Evolutionary conservation across 1,284 basidiomycete genomes (phyloP).

Genomic region (Rhodotorula glutinis): DNA sequence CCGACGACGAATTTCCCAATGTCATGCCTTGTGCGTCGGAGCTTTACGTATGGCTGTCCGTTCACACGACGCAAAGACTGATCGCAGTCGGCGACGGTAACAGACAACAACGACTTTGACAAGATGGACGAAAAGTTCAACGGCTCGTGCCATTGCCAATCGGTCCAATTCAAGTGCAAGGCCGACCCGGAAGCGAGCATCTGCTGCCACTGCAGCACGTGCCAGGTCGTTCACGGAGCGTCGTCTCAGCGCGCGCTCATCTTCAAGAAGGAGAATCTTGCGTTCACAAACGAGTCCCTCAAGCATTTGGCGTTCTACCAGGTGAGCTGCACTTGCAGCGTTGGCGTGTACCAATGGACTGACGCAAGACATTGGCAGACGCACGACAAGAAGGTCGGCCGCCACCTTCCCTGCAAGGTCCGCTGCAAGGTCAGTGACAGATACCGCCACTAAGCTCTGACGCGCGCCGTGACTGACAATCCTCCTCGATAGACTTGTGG

Average conservation of each 20-base stretch:
- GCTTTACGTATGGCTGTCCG: too few relatives aligned
- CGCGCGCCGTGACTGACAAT: too few relatives aligned
- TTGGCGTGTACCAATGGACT: too few relatives aligned
- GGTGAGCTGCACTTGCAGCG: background rate
- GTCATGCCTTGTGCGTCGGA: background rate
- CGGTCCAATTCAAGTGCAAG: constrained; percentile 20
- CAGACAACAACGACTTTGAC: constrained; percentile 13
- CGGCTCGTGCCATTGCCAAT: constrained; percentile 21
- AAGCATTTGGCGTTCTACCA: constrained; percentile 27
- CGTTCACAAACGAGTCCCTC: constrained; percentile 9
- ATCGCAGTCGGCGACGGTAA: too few relatives aligned
- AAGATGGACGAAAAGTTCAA: constrained; percentile 16
- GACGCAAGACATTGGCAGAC: background rate
- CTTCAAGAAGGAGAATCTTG: constrained; percentile 30
- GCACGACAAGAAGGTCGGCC: constrained; percentile 21
- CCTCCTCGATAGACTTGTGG: constrained; percentile 12
- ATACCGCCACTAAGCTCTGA: too few relatives aligned
- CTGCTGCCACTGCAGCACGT: constrained; percentile 29
- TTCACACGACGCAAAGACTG: too few relatives aligned
- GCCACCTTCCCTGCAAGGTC: constrained; percentile 26
- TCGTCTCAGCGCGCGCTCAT: constrained; percentile 23
- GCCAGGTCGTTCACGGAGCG: constrained; percentile 28
- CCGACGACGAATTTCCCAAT: constrained; percentile 12
- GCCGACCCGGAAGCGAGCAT: constrained; percentile 19
- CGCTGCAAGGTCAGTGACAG: constrained; percentile 11